Conservation (phyloP, 2,329 filamentous ascomycete species). For the Fusarium nisikadoi region DNA sequence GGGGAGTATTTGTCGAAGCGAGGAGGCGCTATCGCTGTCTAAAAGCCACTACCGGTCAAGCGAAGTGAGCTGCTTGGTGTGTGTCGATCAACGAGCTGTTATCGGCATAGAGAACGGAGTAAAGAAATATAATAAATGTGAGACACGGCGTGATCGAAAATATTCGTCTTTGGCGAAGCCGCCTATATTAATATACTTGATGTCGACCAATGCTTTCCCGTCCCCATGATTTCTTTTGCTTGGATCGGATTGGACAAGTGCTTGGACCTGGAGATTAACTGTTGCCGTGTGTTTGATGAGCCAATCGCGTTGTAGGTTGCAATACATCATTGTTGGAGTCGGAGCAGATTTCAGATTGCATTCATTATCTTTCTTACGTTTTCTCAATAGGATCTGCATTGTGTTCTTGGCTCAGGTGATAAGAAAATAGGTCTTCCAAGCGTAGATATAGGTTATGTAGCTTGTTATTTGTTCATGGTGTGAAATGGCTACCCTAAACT, state of each 20-base stretch:
- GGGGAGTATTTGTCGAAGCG: not conserved
- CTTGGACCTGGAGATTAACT: not conserved
- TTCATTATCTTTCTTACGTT: not conserved
- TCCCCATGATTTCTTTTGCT: not conserved
- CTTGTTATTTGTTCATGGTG: no score
- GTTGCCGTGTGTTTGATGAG: not conserved
- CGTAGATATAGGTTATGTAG: not conserved
- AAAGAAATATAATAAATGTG: not conserved
- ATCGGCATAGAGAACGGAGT: not conserved
- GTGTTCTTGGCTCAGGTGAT: not conserved
- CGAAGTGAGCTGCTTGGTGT: conserved; percentile 20
- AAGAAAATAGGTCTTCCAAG: not conserved
- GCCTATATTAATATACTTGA: not conserved
- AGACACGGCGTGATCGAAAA: not conserved
- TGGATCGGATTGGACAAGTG: not conserved
- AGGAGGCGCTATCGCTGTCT: conserved; percentile 1
- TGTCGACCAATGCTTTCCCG: not conserved
- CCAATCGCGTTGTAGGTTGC: not conserved
- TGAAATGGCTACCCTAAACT: not conserved
- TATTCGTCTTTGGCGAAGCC: not conserved
- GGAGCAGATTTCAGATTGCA: not conserved
- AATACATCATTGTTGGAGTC: not conserved
- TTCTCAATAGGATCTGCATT: not conserved
- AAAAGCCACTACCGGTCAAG: conserved; percentile 19
- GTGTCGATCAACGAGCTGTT: conserved; percentile 2